Conservation (phyloP, 2,329 filamentous ascomycete species). For the Arachnomyces sp. region DNA sequence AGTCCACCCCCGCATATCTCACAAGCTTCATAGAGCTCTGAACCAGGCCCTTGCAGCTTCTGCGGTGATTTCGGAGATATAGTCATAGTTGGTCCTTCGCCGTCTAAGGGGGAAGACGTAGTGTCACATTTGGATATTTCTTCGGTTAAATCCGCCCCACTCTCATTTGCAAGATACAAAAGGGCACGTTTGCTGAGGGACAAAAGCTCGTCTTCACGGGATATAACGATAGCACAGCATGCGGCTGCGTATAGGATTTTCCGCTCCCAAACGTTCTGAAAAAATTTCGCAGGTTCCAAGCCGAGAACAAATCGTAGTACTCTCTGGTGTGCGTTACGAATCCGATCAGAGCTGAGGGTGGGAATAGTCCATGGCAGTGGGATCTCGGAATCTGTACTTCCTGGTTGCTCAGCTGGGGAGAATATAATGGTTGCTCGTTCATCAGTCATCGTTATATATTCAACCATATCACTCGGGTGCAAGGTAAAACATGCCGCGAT, state of each 20-base stretch:
- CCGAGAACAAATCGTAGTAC: conserved; percentile 24
- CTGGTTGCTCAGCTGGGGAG: conserved; percentile 15
- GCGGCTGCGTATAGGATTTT: conserved; percentile 30
- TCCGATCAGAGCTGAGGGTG: conserved; percentile 10
- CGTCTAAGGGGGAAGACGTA: not conserved
- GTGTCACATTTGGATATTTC: conserved; percentile 24
- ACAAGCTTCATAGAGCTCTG: conserved; percentile 40
- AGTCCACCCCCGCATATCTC: conserved; percentile 45
- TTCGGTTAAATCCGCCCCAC: conserved; percentile 23
- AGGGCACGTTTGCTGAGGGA: conserved; percentile 19
- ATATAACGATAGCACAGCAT: conserved; percentile 28
- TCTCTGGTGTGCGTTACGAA: conserved; percentile 16
- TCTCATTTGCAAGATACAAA: conserved; percentile 19
- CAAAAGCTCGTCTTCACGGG: conserved; percentile 17
- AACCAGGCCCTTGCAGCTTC: conserved; percentile 16
- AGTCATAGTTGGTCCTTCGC: conserved; percentile 1
- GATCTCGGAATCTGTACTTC: conserved; percentile 6
- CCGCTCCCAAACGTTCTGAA: conserved; percentile 17
- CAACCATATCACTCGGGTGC: conserved; percentile 51
- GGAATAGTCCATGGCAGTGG: conserved; percentile 11
- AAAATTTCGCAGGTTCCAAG: conserved; percentile 10
- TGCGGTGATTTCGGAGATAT: conserved; percentile 20
- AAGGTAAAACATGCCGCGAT: conserved; percentile 44
- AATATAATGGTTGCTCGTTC: conserved; percentile 37
- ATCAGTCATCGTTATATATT: conserved; percentile 46